phyloP scores from a whole-genome alignment of 345 rosid genomes.

The Heritiera fomes region DNA sequence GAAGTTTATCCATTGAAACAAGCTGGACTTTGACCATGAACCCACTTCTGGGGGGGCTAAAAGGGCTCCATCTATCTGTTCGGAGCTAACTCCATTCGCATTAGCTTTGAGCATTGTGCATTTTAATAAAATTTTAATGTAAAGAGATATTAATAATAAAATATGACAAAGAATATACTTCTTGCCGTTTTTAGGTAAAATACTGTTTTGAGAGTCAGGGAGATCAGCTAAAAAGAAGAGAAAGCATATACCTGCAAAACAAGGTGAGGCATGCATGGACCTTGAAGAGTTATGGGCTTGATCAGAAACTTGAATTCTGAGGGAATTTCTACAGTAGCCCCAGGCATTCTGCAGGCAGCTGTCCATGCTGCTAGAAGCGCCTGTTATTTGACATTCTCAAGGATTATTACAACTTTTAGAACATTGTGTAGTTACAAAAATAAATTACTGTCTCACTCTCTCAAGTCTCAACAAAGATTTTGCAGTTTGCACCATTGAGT shows the following conservation, averaged over 20 bases:
- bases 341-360: slow-evolving; percentile 54
- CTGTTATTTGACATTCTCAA: slow-evolving; percentile 29
- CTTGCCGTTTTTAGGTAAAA: slow-evolving; percentile 7
- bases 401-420: background rate
- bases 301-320: slow-evolving; percentile 43
- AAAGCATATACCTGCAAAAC: slow-evolving; percentile 51
- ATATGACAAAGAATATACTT: slow-evolving; percentile 18
- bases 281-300: slow-evolving; percentile 60
- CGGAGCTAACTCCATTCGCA: slow-evolving; percentile 18
- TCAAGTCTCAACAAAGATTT: background rate
- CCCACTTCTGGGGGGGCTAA: slow-evolving; percentile 63
- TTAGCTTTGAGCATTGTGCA: slow-evolving; percentile 23
- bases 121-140: background rate
- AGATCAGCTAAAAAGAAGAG: slow-evolving; percentile 20
- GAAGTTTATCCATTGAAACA: slow-evolving; percentile 84
- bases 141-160: background rate
- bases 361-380: slow-evolving; percentile 57
- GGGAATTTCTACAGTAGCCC: slow-evolving; percentile 54
- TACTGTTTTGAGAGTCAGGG: background rate
- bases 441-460: background rate
- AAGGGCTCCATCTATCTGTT: slow-evolving; percentile 74
- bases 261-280: slow-evolving; percentile 63
- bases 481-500: background rate
- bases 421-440: background rate
- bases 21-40: slow-evolving; percentile 67